Base-by-base conservation (phyloP, 1,284 basidiomycete genomes). In the Cronartium ribicola region DNA sequence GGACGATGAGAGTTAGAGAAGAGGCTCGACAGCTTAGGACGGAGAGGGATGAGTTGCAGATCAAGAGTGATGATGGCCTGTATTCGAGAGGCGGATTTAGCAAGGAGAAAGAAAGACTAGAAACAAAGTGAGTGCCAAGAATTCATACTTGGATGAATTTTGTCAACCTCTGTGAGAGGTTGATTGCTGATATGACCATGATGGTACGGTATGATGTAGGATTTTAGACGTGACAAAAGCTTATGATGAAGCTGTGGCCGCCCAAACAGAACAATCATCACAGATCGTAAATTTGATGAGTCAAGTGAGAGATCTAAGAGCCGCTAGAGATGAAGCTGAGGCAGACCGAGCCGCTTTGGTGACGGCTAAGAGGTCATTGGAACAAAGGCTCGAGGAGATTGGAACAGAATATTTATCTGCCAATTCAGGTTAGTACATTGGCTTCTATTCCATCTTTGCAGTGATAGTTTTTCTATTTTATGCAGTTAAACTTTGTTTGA, bases 281-380 rank as follows among this genome's bases (percentile, higher is more conserved):
- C 91, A 93, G 77, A 92, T 92, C 74, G 88, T 91, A 14, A 84
- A 87, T 2, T 84, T 93, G 7, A 89, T 93, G 78, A 90, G 89
- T 2, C 90, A 93, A 84, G 89, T 92, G 67, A 87, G 90, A 61
- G 90, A 94, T 78, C 84, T 94, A 14, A 87, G 90, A 13, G 83
- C 85, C 22, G 89, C 90, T 13, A 83, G 93, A 75, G 90, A 93
- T 78, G 91, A 94, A 77, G 89, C 89, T 2, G 91, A 94, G 80
- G 87, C 89, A 2, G 91, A 92, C 77, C 85, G 90, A 3, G 84
- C 87, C 5, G 84, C 91, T 73, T 83, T 92, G 57, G 89, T 90
- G 81, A 91, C 91, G 79, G 90, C 90, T 14, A 87, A 91, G n/a
- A 86, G 89, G 8, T 86, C 89, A 0, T 82, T 92, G 39, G 90